Evolutionary conservation across 2,329 filamentous ascomycete species (phyloP).

Genomic region (Ophiosphaerella narmari): DNA sequence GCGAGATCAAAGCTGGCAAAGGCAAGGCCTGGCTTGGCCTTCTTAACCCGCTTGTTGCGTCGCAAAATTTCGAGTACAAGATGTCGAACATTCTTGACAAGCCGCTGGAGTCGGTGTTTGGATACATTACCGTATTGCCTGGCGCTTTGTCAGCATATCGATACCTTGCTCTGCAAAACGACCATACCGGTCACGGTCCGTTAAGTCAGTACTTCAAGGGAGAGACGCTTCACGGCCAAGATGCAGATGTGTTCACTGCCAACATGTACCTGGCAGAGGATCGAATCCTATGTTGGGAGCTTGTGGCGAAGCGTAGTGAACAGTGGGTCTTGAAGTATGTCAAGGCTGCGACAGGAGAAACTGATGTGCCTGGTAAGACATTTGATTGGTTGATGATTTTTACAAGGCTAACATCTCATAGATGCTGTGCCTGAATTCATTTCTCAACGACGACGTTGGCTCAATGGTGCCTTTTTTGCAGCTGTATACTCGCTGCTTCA

Average conservation of each 20-base stretch:
- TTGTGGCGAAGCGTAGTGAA: slow-evolving; percentile 92
- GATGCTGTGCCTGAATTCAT: slow-evolving; percentile 96
- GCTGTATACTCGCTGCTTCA: slow-evolving; percentile 97
- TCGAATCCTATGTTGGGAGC: slow-evolving; percentile 89
- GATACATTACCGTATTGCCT: slow-evolving; percentile 95
- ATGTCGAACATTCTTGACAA: slow-evolving; percentile 99
- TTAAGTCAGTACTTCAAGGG: slow-evolving; percentile 99
- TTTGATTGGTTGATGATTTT: not conserved
- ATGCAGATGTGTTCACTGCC: slow-evolving; percentile 95
- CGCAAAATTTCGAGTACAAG: slow-evolving; percentile 99
- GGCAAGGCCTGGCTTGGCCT: slow-evolving; percentile 81
- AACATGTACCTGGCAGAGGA: slow-evolving; percentile 95
- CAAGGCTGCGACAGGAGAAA: slow-evolving; percentile 94
- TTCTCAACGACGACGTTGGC: slow-evolving; percentile 92
- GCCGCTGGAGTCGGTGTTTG: slow-evolving; percentile 94
- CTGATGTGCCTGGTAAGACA: slow-evolving; percentile 89
- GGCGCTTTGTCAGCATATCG: slow-evolving; percentile 94
- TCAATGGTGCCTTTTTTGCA: slow-evolving; percentile 98
- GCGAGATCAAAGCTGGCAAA: slow-evolving; percentile 97
- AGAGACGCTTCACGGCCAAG: slow-evolving; percentile 92
- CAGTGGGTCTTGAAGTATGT: slow-evolving; percentile 98
- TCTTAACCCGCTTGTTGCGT: slow-evolving; percentile 91
- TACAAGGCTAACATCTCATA: slow-evolving; percentile 36
- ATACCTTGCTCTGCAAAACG: slow-evolving; percentile 94
- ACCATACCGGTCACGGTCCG: slow-evolving; percentile 91